Evolutionary conservation across 225 moss, liverwort and hornwort genomes (phyloP), one percentile per base, ranked within the genome.

Genomic region (Sphagnum tenellum): DNA sequence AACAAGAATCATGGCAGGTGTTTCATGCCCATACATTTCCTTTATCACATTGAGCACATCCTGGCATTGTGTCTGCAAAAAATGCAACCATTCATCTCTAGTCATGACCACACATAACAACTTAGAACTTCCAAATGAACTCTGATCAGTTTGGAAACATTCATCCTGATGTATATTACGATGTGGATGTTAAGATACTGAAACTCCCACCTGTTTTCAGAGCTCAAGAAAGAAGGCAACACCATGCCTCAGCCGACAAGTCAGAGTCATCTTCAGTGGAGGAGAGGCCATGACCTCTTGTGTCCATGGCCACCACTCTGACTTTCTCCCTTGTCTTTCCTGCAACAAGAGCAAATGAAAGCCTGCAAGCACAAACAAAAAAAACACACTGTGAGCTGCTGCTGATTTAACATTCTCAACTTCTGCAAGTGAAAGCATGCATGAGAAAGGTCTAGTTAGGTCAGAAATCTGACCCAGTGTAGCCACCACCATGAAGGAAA

Each of bases 401-500:
- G 29, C 29, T 1, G 1, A 29, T 29, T 29, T 1, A 29, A 29
- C 29, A 29, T 29, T 29, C 29, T 29, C 29, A 29, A 29, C 29
- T 29, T 29, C 29, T 29, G 29, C 29, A 29, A 29, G 29, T 29
- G 29, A 29, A 29, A 29, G 29, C 29, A 29, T 29, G 29, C 29
- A 29, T 29, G 29, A 29, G 29, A 29, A 29, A 29, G 29, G 29
- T 29, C 29, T 29, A 29, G 29, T 29, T 29, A 29, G 29, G 29
- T 29, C 29, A 0, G 29, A 29, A 29, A 72, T 48, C 83, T 83
- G 80, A 98, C 96, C 93, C 96, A 47, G 90, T 82, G 63, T 93
- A 93, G 69, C 96, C 96, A 68, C 96, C 96, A 67, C 96, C 96
- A 72, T 98, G 96, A 71, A 98, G 81, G 76, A 93, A 98, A 72